Evolutionary conservation across 208 protist genomes (phyloP), one percentile per base, ranked within the genome.

Genomic region (Trypanosoma melophagium): DNA sequence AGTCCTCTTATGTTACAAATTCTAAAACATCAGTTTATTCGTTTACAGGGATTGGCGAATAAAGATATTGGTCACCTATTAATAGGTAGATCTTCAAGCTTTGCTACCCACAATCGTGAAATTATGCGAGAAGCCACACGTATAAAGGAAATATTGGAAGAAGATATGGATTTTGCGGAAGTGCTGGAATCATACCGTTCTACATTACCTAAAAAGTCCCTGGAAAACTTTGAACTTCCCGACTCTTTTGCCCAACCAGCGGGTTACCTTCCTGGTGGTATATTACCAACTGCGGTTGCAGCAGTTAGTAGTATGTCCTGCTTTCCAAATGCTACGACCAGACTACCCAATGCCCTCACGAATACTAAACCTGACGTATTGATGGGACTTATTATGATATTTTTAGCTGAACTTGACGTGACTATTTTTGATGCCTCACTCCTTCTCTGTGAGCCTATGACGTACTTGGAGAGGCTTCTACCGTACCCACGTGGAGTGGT

Each of bases 1-100:
- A 84, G 83, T 19, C 89, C 89, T 49, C 53, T 95, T 45, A 78
- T 92, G 79, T 75, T 95, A 66, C 89, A 95, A 76, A 49, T 92
- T 35, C 70, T 95, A 38, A 92, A 92, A 67, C 85, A 92, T 63
- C 83, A 83, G 56, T 78, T 95, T 54, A 79, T 95, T 42, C 77
- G 71, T 19, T 82, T 91, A 64, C 75, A 88, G 40, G 89, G 89
- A 24, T 71, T 91, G 57, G 78, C 78, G 12, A 88, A 75, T 59
- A 52, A 79, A 17, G 66, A 73, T 31, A 77, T 87, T 17, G 75
- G 72, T 17, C 77, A 82, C 53, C 76, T 95, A 35, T 64, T 95
- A 28, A 49, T 81, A 3, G 77, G 81, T 35, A 83, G 79, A 53
- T 65, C 89, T 12, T 58, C 71, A 38, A 89, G 89, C 74, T 89